Evolutionary conservation across 805 yeast species (phyloP), one percentile per base, ranked within the genome.

Genomic region (Metahyphopichia silvanorum): DNA sequence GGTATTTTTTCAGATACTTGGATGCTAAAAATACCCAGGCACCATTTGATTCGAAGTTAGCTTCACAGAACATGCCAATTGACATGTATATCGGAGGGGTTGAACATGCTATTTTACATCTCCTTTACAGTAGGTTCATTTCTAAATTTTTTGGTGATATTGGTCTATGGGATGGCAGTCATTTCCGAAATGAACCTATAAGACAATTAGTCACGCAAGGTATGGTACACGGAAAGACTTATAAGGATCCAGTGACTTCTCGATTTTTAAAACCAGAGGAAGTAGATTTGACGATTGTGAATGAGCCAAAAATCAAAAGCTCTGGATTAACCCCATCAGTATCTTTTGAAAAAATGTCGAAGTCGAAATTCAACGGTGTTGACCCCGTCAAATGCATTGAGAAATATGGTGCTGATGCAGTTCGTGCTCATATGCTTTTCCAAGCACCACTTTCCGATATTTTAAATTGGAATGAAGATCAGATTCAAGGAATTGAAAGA

Each of bases 171-270:
- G 66, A 73, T 33, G 87, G 87, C 5, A 55, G 66, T 2, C 53
- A 55, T 2, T 43, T 64, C 29, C 60, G 61, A 3, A 87, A 86
- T 16, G 98, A 93, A 51, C 98, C 98, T 2, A 78, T 93, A 50
- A 72, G 65, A 35, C 74, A 74, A 38, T 66, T 93, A 21, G 80
- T 91, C 2, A 89, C 97, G 2, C 98, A 91, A 56, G 98, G 98
- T 12, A 93, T 93, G 98, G 98, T 93, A 3, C 96, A 91, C 40
- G 98, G 97, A 3, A 79, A 76, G 49, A 93, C 98, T 0, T 85
- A 55, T 45, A 64, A 68, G 6, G 82, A 89, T 43, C 93, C 96
- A 3, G 58, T 55, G 1, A 81, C 73, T 19, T 93, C 91, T 0
- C 62, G 79, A 35, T 91, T 83, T 54, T 63, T 93, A 43, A 86